phyloP scores from a whole-genome alignment of 2,329 filamentous ascomycete species.

The Ceratocystis huliohia region DNA sequence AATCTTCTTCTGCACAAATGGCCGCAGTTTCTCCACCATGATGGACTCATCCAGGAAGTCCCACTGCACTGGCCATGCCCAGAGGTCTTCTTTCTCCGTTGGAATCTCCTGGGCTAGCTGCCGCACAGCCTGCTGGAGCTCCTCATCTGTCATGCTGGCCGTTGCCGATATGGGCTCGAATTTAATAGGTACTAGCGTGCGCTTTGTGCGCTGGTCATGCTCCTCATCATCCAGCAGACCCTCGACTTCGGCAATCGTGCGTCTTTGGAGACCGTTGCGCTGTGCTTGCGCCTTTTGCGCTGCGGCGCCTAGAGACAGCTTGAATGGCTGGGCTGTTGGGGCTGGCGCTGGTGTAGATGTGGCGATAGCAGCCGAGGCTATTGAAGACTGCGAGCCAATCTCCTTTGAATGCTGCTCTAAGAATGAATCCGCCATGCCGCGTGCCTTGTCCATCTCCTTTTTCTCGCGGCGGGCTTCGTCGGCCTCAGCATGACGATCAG shows the following conservation, averaged over 20 bases:
- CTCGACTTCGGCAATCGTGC: conserved; percentile 87
- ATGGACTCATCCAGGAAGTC: conserved; percentile 72
- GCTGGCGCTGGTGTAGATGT: conserved; percentile 27
- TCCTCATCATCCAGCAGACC: conserved; percentile 92
- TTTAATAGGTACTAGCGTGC: conserved; percentile 69
- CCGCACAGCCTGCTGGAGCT: conserved; percentile 67
- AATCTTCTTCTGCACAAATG: conserved; percentile 97
- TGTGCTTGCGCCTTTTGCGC: conserved; percentile 58
- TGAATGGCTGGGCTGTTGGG: conserved; percentile 65
- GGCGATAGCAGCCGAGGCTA: not conserved
- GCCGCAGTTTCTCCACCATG: conserved; percentile 73
- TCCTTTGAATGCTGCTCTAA: conserved; percentile 72
- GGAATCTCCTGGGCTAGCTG: conserved; percentile 84
- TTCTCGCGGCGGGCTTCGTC: conserved; percentile 58
- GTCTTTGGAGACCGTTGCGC: conserved; percentile 45
- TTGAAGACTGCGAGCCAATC: conserved; percentile 31
- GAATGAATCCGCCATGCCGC: conserved; percentile 82
- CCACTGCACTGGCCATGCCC: conserved; percentile 91
- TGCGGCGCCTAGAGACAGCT: conserved; percentile 80
- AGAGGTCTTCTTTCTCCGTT: conserved; percentile 70
- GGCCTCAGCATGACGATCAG: conserved; percentile 66
- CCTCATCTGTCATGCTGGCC: conserved; percentile 66
- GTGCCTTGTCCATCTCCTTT: conserved; percentile 62
- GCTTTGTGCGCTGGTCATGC: conserved; percentile 55
- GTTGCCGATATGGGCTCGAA: conserved; percentile 55